Evolutionary conservation across 176 grass and related monocot genomes (phyloP).

Genomic region (Elaeis guineensis): DNA sequence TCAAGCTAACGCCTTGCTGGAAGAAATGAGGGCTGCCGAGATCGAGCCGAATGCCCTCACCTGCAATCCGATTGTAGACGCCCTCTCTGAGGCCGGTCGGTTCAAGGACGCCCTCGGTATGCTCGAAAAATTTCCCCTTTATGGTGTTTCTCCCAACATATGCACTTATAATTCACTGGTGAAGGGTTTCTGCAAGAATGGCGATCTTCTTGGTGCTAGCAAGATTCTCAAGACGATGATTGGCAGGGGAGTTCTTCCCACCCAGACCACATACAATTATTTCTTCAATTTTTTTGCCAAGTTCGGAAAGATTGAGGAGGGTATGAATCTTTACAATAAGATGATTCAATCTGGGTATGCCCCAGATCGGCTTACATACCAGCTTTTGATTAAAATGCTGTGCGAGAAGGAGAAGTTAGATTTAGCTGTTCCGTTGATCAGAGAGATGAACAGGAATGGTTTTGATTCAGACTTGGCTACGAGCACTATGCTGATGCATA

Average conservation of each 20-base stretch:
- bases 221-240: conserved; percentile 62
- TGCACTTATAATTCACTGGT: conserved; percentile 80
- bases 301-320: conserved; percentile 43
- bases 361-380: conserved; percentile 44
- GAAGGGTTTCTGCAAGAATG: conserved; percentile 59
- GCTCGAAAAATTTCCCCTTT: conserved; percentile 81
- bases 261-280: conserved; percentile 64
- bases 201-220: conserved; percentile 50
- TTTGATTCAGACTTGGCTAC: conserved; percentile 64
- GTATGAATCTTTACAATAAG: conserved; percentile 79
- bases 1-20: conserved; percentile 37
- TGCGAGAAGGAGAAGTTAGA: conserved; percentile 50
- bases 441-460: conserved; percentile 50
- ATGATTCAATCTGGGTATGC: conserved; percentile 60
- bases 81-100: conserved; percentile 41
- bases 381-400: conserved; percentile 70
- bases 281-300: conserved; percentile 63
- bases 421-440: conserved; percentile 49
- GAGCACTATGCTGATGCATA: conserved; percentile 78
- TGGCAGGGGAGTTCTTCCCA: conserved; percentile 46
- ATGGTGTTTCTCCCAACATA: conserved; percentile 51
- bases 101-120: conserved; percentile 58
- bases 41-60: conserved; percentile 46
- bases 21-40: conserved; percentile 47
- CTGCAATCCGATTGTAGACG: conserved; percentile 69